Conservation (phyloP, 2,329 filamentous ascomycete genomes). For the Trichoderma arundinaceum region DNA sequence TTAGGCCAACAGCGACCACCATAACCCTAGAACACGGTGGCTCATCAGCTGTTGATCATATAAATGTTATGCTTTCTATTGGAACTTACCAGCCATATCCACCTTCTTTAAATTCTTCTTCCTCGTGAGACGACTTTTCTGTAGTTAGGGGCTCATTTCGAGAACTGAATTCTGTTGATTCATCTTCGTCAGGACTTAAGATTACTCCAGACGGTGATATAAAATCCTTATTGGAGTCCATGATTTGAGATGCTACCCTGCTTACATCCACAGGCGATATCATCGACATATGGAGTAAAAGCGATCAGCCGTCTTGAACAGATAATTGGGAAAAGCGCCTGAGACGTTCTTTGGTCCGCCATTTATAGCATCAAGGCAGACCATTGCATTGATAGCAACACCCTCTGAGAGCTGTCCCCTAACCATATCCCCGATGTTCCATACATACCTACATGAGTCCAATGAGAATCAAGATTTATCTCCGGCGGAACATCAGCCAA, state of each 20-base stretch:
- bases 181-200: slow-evolving; percentile 1
- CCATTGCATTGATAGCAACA: neutral
- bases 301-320: neutral
- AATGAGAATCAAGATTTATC: neutral
- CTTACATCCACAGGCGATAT: neutral
- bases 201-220: neutral
- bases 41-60: neutral
- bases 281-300: neutral
- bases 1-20: slow-evolving; percentile 1
- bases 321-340: neutral
- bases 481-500: neutral
- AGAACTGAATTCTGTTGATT: neutral
- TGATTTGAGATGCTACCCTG: neutral
- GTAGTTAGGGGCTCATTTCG: neutral
- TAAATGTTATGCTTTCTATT: neutral
- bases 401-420: neutral
- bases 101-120: slow-evolving; percentile 14
- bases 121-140: neutral
- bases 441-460: neutral
- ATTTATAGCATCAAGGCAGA: slow-evolving; percentile 9
- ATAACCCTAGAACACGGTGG: neutral
- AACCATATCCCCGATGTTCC: neutral
- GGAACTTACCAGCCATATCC: slow-evolving; percentile 18
- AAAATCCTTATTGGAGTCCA: neutral
- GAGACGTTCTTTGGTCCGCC: neutral